Evolutionary conservation across 768 basidiomycete genomes (phyloP).

Genomic region (Lentinula guzmanii): DNA sequence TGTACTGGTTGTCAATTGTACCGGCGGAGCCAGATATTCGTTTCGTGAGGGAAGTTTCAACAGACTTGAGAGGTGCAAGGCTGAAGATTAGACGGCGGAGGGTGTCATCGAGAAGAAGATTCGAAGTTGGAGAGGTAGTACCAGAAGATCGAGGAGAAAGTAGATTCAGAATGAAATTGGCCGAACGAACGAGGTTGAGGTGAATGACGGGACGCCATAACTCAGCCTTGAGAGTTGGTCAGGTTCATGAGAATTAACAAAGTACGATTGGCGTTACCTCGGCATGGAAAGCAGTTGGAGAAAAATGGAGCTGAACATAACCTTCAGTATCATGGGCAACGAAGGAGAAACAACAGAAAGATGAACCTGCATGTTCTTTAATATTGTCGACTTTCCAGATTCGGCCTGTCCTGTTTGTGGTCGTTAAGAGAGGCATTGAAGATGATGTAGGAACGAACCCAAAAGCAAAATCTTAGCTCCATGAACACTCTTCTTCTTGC

Average conservation of each 20-base stretch:
- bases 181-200: constrained; percentile 58
- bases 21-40: constrained; percentile 28
- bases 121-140: background rate
- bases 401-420: constrained; percentile 50
- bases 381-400: constrained; percentile 61
- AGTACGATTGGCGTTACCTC: constrained; percentile 30
- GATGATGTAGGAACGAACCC: constrained; percentile 29
- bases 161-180: constrained; percentile 35
- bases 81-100: constrained; percentile 42
- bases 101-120: constrained; percentile 21
- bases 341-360: constrained; percentile 31
- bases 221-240: constrained; percentile 24
- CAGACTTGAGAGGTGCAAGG: constrained; percentile 48
- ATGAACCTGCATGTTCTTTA: constrained; percentile 62
- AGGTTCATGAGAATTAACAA: background rate
- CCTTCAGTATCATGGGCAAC: background rate
- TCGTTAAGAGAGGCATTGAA: background rate
- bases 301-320: constrained; percentile 49
- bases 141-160: background rate
- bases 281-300: constrained; percentile 50
- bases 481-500: constrained; percentile 27
- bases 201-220: constrained; percentile 64
- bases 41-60: constrained; percentile 44
- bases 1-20: background rate
- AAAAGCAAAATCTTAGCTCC: constrained; percentile 50